Conservation (phyloP, 495 filamentous ascomycete species). For the Endocarpon pusillum region DNA sequence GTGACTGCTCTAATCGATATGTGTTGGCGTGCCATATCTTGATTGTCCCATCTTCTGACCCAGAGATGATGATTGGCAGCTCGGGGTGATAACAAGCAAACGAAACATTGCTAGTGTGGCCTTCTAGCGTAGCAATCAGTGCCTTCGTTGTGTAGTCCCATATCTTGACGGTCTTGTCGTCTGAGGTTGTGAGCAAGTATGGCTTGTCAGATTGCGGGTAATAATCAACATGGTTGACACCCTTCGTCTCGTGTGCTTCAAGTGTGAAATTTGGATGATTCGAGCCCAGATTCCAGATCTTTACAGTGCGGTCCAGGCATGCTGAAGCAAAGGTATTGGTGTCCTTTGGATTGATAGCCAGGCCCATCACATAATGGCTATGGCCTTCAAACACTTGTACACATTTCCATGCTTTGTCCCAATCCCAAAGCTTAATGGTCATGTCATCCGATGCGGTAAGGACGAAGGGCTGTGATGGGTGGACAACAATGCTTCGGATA, state of each 20-base stretch:
- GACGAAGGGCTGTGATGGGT: slow-evolving; percentile 89
- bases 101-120: slow-evolving; percentile 96
- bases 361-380: slow-evolving; percentile 95
- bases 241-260: slow-evolving; percentile 95
- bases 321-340: slow-evolving; percentile 97
- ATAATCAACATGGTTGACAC: slow-evolving; percentile 95
- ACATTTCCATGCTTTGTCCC: slow-evolving; percentile 97
- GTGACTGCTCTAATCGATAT: slow-evolving; percentile 83
- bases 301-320: slow-evolving; percentile 90
- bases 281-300: slow-evolving; percentile 95
- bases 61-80: slow-evolving; percentile 94
- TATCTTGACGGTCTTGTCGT: slow-evolving; percentile 85
- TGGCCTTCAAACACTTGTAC: slow-evolving; percentile 98
- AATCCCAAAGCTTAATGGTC: slow-evolving; percentile 99
- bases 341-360: slow-evolving; percentile 98
- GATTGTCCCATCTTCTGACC: slow-evolving; percentile 91
- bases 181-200: slow-evolving; percentile 89
- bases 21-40: slow-evolving; percentile 99
- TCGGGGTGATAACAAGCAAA: slow-evolving; percentile 98
- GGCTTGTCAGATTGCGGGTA: slow-evolving; percentile 95
- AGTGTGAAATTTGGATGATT: slow-evolving; percentile 82
- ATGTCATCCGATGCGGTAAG: slow-evolving; percentile 97
- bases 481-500: slow-evolving; percentile 93
- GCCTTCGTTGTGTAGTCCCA: slow-evolving; percentile 99
- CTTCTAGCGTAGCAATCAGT: slow-evolving; percentile 88